Base-by-base conservation (phyloP, 1,139 yeast species). In the Debaryomyces fabryi region DNA sequence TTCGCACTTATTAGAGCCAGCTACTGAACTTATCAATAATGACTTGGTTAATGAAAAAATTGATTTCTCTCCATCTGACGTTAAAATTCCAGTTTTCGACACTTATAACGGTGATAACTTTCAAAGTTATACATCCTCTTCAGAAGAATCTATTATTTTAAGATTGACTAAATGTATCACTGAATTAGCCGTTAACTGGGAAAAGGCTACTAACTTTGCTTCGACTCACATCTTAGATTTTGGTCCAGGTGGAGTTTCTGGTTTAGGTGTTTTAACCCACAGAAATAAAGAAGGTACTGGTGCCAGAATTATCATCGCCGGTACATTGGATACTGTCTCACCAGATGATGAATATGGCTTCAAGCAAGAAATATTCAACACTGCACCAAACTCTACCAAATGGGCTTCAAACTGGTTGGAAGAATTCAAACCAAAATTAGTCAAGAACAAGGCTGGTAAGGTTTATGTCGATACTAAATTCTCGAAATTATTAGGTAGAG, bases 241-340 rank as follows among this genome's bases (percentile, higher is more conserved):
- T 63, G 99, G 99, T 65, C 99, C 99, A 53, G 99, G 99, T 71
- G 99, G 98, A 59, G 85, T 89, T 45, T 89, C 98, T 43, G 99
- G 99, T 58, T 79, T 93, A 59, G 99, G 99, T 72, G 87, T 88
- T 55, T 81, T 93, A 62, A 93, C 99, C 51, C 97, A 91, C 73
- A 87, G 96, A 73, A 93, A 92, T 76, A 93, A 92, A 74, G 99
- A 93, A 64, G 99, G 99, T 72, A 90, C 98, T 48, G 99, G 99
- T 71, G 87, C 90, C 45, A 87, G 99, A 72, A 78, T 93, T 52
- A 89, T 93, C 59, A 81, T 95, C 58, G 98, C 96, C 46, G 98
- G 99, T 68, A 83, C 95, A 51, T 76, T 93, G 57, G 97, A 90
- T 60, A 78, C 79, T 52, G 60, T 58, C 44, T 62, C 68, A 45